These are phyloP conservation scores for Chloromonas sp. DNA, from an alignment of 163 green algal species.

Conservation along the genomic window DNA sequence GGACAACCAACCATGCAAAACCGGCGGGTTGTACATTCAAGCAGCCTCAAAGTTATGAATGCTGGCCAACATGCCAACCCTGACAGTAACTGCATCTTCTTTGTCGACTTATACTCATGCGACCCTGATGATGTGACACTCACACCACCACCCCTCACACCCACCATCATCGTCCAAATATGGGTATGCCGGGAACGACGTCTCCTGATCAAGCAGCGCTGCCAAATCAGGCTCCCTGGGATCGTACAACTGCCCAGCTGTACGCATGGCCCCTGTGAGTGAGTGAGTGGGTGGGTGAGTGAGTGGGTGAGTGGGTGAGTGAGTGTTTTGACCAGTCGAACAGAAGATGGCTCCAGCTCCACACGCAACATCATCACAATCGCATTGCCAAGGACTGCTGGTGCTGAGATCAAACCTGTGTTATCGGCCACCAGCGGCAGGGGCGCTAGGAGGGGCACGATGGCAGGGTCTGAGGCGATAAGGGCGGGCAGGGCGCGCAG, in stretches of 20 bases:
- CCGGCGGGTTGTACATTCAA: background rate
- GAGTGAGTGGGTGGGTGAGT: background rate
- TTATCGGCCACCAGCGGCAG: no score
- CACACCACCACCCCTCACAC: background rate
- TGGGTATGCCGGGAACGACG: constrained; percentile 38
- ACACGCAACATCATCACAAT: no score
- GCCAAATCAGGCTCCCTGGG: constrained; percentile 54
- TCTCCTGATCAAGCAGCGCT: constrained; percentile 47
- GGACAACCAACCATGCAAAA: no score
- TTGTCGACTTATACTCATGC: no score
- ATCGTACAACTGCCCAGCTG: constrained; percentile 53
- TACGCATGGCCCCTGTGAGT: background rate
- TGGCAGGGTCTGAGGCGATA: background rate
- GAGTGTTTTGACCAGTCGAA: background rate
- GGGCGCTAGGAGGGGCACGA: background rate
- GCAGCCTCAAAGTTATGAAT: background rate
- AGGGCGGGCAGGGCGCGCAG: constrained; percentile 17
- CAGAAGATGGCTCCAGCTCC: no score
- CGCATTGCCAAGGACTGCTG: no score
- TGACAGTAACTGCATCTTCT: background rate
- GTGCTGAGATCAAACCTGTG: no score
- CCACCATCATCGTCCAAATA: background rate
- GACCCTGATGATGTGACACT: no score
- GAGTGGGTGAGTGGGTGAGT: background rate
- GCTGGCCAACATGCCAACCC: background rate